Conservation (phyloP, 768 basidiomycete genomes). For the Boletellus ananiceps region DNA sequence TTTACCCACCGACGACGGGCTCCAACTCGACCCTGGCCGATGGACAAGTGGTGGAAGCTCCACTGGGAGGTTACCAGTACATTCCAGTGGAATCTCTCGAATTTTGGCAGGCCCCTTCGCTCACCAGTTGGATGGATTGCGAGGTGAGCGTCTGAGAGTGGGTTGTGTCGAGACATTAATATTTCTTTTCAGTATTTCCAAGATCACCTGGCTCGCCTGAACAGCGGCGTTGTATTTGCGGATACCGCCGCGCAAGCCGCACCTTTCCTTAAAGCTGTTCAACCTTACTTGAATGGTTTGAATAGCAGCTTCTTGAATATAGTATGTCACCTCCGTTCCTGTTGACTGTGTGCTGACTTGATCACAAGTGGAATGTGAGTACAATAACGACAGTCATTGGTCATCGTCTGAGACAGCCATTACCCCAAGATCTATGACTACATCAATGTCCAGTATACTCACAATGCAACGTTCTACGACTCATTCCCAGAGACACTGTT, state of each 20-base stretch:
- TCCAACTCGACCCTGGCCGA: conserved; percentile 71
- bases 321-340: conserved; percentile 37
- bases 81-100: conserved; percentile 61
- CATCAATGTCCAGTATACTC: conserved; percentile 67
- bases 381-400: background rate
- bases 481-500: conserved; percentile 66
- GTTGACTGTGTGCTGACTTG: conserved; percentile 7
- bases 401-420: background rate
- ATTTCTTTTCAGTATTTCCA: conserved; percentile 23
- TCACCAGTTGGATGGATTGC: conserved; percentile 76
- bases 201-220: conserved; percentile 21
- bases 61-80: conserved; percentile 36
- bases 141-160: conserved; percentile 28
- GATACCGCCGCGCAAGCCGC: conserved; percentile 47
- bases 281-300: conserved; percentile 64
- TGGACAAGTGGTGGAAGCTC: conserved; percentile 60
- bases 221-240: conserved; percentile 43
- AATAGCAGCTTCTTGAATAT: conserved; percentile 61
- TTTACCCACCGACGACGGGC: conserved; percentile 69
- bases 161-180: background rate
- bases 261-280: conserved; percentile 60
- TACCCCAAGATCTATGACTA: conserved; percentile 65
- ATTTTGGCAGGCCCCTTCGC: conserved; percentile 49
- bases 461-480: conserved; percentile 76
- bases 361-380: conserved; percentile 63